Conservation (phyloP, 2,329 filamentous ascomycete species). For the Fusarium avenaceum region DNA sequence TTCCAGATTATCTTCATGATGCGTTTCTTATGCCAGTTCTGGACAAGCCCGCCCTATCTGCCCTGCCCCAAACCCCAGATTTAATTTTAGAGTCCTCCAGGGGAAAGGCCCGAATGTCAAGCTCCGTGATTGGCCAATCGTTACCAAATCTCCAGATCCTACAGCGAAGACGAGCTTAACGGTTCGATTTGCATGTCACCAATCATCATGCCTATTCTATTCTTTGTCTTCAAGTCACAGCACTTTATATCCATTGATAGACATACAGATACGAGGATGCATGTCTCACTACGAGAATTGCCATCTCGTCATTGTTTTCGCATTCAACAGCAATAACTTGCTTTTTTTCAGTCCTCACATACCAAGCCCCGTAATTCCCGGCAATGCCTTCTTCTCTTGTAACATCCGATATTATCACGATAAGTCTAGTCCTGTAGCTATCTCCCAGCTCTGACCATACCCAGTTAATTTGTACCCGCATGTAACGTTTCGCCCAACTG, state of each 20-base stretch:
- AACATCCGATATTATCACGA: constrained; percentile 27
- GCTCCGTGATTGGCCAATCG: constrained; percentile 40
- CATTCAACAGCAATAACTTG: neutral
- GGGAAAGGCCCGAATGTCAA: constrained; percentile 46
- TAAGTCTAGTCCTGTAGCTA: constrained; percentile 1
- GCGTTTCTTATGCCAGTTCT: constrained; percentile 4
- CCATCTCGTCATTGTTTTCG: neutral
- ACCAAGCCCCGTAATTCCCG: constrained; percentile 23
- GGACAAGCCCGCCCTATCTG: constrained; percentile 1
- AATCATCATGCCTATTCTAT: constrained; percentile 1
- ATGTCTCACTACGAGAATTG: constrained; percentile 14
- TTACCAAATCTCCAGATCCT: constrained; percentile 3
- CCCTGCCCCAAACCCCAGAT: constrained; percentile 41
- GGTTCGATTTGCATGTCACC: constrained; percentile 9
- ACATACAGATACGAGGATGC: constrained; percentile 16
- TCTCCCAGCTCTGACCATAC: constrained; percentile 27
- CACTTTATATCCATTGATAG: constrained; percentile 15
- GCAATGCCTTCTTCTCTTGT: constrained; percentile 25
- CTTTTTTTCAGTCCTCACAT: neutral
- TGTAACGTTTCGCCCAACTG: constrained; percentile 41
- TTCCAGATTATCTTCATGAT: neutral
- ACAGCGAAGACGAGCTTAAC: constrained; percentile 12
- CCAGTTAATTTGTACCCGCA: constrained; percentile 37
- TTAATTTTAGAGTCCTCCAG: constrained; percentile 37
- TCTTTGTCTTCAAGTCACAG: neutral